Evolutionary conservation across 2,329 filamentous ascomycete species (phyloP).

Genomic region (Cladophialophora carrionii): DNA sequence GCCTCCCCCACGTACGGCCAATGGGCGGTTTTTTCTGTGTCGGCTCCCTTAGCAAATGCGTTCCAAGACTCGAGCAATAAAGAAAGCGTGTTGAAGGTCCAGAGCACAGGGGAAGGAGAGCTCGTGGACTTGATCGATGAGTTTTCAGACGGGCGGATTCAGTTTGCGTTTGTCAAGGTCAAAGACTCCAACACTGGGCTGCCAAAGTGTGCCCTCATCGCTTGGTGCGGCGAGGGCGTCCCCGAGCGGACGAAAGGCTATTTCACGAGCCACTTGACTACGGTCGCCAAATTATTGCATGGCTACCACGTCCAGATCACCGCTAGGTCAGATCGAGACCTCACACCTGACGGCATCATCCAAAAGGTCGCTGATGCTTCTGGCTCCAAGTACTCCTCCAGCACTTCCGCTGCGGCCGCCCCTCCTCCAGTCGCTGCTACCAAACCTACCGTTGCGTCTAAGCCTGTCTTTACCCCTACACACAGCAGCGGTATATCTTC

Average conservation of each 20-base stretch:
- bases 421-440: slow-evolving; percentile 59
- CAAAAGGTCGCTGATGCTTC: slow-evolving; percentile 94
- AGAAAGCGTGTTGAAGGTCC: slow-evolving; percentile 94
- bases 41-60: slow-evolving; percentile 86
- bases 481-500: slow-evolving; percentile 57
- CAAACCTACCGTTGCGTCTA: slow-evolving; percentile 69
- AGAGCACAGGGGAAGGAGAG: slow-evolving; percentile 91
- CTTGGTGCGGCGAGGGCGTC: slow-evolving; percentile 96
- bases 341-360: slow-evolving; percentile 84
- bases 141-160: slow-evolving; percentile 93
- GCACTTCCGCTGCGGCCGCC: slow-evolving; percentile 61
- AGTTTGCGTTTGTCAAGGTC: slow-evolving; percentile 96
- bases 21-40: slow-evolving; percentile 93
- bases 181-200: slow-evolving; percentile 89
- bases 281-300: slow-evolving; percentile 89
- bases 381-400: slow-evolving; percentile 86
- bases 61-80: slow-evolving; percentile 82
- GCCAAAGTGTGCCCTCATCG: slow-evolving; percentile 90
- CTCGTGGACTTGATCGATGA: slow-evolving; percentile 88
- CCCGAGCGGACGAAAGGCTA: slow-evolving; percentile 99
- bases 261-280: slow-evolving; percentile 90
- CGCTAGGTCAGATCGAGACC: slow-evolving; percentile 84
- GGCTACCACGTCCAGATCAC: slow-evolving; percentile 98
- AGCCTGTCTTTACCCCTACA: slow-evolving; percentile 89
- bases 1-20: slow-evolving; percentile 81